These are phyloP conservation scores for Pontederia paniculata DNA, from an alignment of 176 grass and related monocot genomes.

Conservation along the genomic window DNA sequence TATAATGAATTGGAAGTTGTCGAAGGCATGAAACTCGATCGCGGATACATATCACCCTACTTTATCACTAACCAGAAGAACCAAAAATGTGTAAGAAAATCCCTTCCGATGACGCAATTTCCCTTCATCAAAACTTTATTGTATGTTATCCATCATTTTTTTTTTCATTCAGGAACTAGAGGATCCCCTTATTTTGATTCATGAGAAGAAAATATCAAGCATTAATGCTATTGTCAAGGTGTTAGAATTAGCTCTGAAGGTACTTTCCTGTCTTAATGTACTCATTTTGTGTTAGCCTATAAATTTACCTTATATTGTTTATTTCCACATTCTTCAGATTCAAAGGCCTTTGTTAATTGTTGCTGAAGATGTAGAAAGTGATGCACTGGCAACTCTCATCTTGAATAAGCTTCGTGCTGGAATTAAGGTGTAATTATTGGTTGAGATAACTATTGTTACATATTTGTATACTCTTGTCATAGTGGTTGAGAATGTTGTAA, in stretches of 20 bases:
- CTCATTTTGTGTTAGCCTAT: background rate
- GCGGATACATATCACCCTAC: constrained; percentile 41
- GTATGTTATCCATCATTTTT: background rate
- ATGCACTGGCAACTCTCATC: constrained; percentile 68
- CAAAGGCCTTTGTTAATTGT: constrained; percentile 43
- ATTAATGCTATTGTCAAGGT: constrained; percentile 24
- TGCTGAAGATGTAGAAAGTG: constrained; percentile 67
- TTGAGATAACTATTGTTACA: too few relatives aligned
- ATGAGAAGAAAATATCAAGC: constrained; percentile 47
- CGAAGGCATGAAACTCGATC: constrained; percentile 51
- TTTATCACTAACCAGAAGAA: constrained; percentile 43
- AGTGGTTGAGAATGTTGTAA: background rate
- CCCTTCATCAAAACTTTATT: background rate
- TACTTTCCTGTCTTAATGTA: background rate
- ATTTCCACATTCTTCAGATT: constrained; percentile 4
- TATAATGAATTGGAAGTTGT: constrained; percentile 40
- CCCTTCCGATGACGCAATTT: background rate
- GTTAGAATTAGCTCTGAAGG: constrained; percentile 46
- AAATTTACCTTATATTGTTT: background rate
- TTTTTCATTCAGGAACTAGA: constrained; percentile 19
- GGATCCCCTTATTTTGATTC: constrained; percentile 39
- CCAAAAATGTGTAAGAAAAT: constrained; percentile 34
- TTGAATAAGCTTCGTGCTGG: constrained; percentile 68
- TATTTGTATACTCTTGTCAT: background rate
- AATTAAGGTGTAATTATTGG: too few relatives aligned